Conservation (phyloP, 768 basidiomycete genomes). For the Psilocybe cyanescens region DNA sequence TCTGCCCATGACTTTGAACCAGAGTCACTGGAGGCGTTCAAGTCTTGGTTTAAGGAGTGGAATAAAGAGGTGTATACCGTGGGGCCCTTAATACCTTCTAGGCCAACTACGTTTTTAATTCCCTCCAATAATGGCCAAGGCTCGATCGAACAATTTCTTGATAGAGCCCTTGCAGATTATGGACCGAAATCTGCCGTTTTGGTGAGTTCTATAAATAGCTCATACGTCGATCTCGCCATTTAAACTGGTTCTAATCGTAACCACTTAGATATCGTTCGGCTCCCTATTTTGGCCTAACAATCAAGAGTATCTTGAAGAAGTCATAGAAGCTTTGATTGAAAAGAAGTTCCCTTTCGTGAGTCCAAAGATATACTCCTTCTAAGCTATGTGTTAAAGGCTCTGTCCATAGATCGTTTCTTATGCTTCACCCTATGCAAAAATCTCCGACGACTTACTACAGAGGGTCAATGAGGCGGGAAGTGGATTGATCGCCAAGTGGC, state of each 20-base stretch:
- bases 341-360: slow-evolving; percentile 9
- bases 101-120: neutral
- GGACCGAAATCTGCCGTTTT: slow-evolving; percentile 5
- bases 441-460: neutral
- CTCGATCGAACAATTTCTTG: slow-evolving; percentile 1
- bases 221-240: too few species aligned
- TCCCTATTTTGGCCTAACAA: neutral
- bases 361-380: neutral
- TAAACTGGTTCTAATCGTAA: neutral
- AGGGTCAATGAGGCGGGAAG: neutral
- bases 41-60: slow-evolving; percentile 6
- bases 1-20: slow-evolving; percentile 5
- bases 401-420: neutral
- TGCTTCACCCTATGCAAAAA: neutral
- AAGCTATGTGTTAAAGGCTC: neutral
- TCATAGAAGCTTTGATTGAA: slow-evolving; percentile 9
- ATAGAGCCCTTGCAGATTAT: neutral
- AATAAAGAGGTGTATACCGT: slow-evolving; percentile 5
- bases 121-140: neutral
- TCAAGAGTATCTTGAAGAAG: neutral
- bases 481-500: neutral
- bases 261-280: slow-evolving; percentile 3
- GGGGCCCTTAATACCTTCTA: slow-evolving; percentile 7
- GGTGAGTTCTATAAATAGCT: neutral
- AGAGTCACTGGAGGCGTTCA: slow-evolving; percentile 5